Conservation (phyloP, 306 rosid species). For the Cucurbita argyrosperma region DNA sequence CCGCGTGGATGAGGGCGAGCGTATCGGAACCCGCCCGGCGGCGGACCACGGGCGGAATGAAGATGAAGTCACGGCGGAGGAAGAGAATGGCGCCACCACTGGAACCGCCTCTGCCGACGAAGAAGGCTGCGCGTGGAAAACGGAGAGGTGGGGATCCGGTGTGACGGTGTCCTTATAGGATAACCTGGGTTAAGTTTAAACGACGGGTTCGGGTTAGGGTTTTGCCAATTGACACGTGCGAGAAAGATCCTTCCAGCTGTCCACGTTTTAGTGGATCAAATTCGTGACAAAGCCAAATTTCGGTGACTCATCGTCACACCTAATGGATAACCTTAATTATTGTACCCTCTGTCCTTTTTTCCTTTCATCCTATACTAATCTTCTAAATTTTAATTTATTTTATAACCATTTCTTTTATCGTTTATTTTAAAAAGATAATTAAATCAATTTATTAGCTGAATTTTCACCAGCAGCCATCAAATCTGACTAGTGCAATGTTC, state of each 20-base stretch:
- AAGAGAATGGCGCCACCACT: neutral
- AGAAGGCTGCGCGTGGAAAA: constrained; percentile 1
- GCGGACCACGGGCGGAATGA: neutral
- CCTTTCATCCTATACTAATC: neutral
- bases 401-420: too few relatives aligned
- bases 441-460: too few relatives aligned
- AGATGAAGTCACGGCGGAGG: neutral
- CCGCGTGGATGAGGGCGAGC: neutral
- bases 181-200: neutral
- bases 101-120: neutral
- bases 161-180: constrained; percentile 23
- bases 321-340: constrained; percentile 29
- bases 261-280: constrained; percentile 36
- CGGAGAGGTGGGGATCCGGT: constrained; percentile 13
- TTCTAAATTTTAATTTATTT: too few relatives aligned
- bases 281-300: constrained; percentile 26
- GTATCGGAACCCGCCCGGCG: neutral
- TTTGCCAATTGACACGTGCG: constrained; percentile 42
- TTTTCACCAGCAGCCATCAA: neutral
- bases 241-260: constrained; percentile 34
- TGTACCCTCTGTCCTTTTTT: neutral
- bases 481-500: neutral
- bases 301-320: constrained; percentile 53
- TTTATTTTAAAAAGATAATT: too few relatives aligned
- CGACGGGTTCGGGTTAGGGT: constrained; percentile 16